Conservation (phyloP, 202 grass and related monocot genomes). For the Bolboschoenoplectus hybrid region DNA sequence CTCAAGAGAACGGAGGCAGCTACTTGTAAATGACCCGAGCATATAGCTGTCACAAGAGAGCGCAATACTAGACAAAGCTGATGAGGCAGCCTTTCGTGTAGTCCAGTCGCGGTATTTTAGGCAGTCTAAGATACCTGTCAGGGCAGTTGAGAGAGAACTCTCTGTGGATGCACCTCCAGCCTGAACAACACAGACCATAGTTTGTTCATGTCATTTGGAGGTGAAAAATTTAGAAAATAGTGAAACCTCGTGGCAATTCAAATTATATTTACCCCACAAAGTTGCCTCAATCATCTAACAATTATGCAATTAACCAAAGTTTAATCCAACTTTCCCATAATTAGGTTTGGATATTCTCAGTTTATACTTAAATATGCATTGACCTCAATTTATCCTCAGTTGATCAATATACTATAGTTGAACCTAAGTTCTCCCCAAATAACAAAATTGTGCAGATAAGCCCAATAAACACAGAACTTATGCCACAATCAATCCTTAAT, state of each 20-base stretch:
- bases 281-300: neutral
- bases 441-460: neutral
- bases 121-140: slow-evolving; percentile 78
- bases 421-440: neutral
- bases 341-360: neutral
- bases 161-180: slow-evolving; percentile 80
- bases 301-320: neutral
- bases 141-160: slow-evolving; percentile 62
- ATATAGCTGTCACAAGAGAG: slow-evolving; percentile 61
- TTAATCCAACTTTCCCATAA: neutral
- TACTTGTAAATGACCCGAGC: slow-evolving; percentile 64
- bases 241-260: slow-evolving; percentile 30
- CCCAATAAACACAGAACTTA: neutral
- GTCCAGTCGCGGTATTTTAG: slow-evolving; percentile 88
- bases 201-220: neutral
- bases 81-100: slow-evolving; percentile 77
- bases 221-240: slow-evolving; percentile 28
- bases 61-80: slow-evolving; percentile 81
- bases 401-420: neutral
- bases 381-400: neutral
- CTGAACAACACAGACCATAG: slow-evolving; percentile 44
- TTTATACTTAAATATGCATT: neutral
- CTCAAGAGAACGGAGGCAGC: slow-evolving; percentile 77
- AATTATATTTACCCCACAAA: neutral
- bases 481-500: neutral